Evolutionary conservation across 805 yeast genomes (phyloP), one percentile per base, ranked within the genome.

Genomic region (Wickerhamiella alocasiicola): DNA sequence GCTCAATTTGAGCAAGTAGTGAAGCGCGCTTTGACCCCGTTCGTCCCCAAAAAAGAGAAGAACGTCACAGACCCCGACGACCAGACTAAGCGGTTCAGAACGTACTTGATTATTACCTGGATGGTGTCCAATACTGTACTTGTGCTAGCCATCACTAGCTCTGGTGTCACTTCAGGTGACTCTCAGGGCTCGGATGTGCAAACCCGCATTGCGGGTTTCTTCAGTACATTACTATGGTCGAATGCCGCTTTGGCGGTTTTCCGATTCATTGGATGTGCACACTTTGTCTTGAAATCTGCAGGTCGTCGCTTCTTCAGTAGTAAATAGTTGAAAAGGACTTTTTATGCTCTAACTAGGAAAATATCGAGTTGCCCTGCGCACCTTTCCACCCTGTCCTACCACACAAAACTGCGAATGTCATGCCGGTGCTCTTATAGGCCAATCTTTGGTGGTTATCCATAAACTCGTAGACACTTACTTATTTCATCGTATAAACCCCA

Each of bases 171-270:
- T 5, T 44, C 55, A 27, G 59, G 54, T 7, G 48, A 55, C 3
- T 62, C 59, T 13, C 54, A 60, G 32, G 57, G 68, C 39, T 59
- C 66, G 11, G 57, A 63, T 25, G 61, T 70, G 5, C 40, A 49
- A 23, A 44, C 50, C 32, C 53, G 66, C 13, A 59, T 62, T n/a
- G 47, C 59, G 12, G 61, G 59, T 46, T 64, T 55, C 45, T 55
- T 60, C 38, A 54, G 73, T 12, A 73, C 74, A 18, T 61, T 76
- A 44, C 65, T 75, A 44, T 74, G 80, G 78, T 56, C 71, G 30
- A 78, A 73, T 31, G 79, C 80, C 2, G 68, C 73, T 33, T 61
- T 76, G 63, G 78, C 81, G 1, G 55, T 69, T 7, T 67, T 76
- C 59, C 55, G 80, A 31, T 65, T 75, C 45, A 46, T 70, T 36